phyloP scores from a whole-genome alignment of 306 rosid species.

The Vigna mungo region DNA sequence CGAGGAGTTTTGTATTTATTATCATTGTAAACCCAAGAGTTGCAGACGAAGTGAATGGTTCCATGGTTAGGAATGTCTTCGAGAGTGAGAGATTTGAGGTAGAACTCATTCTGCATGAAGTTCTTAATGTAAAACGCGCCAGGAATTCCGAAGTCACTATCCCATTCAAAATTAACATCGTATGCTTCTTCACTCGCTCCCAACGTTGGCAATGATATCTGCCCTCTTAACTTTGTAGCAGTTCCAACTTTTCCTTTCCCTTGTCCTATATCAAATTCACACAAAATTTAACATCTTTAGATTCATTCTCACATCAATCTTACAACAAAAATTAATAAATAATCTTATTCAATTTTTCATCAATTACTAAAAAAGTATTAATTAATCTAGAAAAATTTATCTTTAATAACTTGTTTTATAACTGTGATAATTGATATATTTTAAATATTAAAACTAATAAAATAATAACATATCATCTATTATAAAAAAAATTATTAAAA shows the following conservation, averaged over 20 bases:
- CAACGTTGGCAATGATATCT: constrained; percentile 47
- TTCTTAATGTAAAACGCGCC: constrained; percentile 70
- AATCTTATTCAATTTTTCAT: too few relatives aligned
- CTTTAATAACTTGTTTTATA: too few relatives aligned
- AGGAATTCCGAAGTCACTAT: constrained; percentile 53
- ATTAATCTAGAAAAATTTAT: too few relatives aligned
- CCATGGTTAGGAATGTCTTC: constrained; percentile 68
- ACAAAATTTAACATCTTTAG: neutral
- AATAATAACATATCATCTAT: too few relatives aligned
- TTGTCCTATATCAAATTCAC: constrained; percentile 36
- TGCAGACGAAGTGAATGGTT: constrained; percentile 63
- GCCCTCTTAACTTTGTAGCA: constrained; percentile 52
- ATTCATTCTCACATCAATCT: too few relatives aligned
- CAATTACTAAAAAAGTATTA: too few relatives aligned
- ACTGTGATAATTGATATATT: too few relatives aligned
- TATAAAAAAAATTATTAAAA: too few relatives aligned
- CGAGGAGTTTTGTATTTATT: constrained; percentile 49
- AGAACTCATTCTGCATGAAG: constrained; percentile 60
- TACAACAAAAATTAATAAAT: too few relatives aligned
- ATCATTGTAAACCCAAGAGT: constrained; percentile 74
- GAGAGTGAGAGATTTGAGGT: constrained; percentile 55
- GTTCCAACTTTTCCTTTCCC: constrained; percentile 57
- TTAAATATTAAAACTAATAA: too few relatives aligned
- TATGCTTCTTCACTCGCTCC: constrained; percentile 51
- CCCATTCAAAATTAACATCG: constrained; percentile 56